A percentile compares a stretch with the other conserved stretches of the same genome.
phyloP scores from a whole-genome alignment of 768 basidiomycete genomes.

The Phlebiopsis gigantea region DNA sequence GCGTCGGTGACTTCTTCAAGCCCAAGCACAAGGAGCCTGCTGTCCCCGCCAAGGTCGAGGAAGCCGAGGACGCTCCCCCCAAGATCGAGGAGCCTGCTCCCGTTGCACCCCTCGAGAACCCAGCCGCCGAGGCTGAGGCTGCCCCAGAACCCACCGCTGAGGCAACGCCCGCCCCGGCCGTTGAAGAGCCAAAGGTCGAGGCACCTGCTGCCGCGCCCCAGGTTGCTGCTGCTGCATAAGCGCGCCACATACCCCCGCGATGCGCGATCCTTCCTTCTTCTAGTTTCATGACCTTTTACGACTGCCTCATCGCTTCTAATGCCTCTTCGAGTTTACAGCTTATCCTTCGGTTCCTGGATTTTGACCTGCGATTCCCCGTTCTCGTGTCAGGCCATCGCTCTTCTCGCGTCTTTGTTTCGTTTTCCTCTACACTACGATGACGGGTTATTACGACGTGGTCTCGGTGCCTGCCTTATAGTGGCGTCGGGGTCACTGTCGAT shows the following conservation, averaged over 20 bases:
- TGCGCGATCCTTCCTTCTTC: slow-evolving; percentile 33
- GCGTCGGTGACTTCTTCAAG: slow-evolving; percentile 82
- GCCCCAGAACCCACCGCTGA: slow-evolving; percentile 25
- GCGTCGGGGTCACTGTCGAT: slow-evolving; percentile 22
- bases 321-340: slow-evolving; percentile 16
- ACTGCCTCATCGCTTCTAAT: slow-evolving; percentile 20
- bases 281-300: slow-evolving; percentile 29
- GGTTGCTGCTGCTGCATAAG: slow-evolving; percentile 79
- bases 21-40: slow-evolving; percentile 62
- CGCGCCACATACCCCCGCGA: slow-evolving; percentile 27
- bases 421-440: slow-evolving; percentile 34
- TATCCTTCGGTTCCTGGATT: slow-evolving; percentile 17
- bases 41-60: slow-evolving; percentile 75
- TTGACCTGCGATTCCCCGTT: slow-evolving; percentile 26
- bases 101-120: slow-evolving; percentile 81
- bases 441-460: slow-evolving; percentile 37
- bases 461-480: neutral
- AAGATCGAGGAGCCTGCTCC: slow-evolving; percentile 80
- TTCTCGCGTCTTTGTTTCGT: slow-evolving; percentile 30
- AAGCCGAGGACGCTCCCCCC: slow-evolving; percentile 87
- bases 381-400: slow-evolving; percentile 25
- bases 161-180: slow-evolving; percentile 26
- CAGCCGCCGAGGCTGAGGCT: slow-evolving; percentile 37
- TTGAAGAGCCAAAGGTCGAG: slow-evolving; percentile 35
- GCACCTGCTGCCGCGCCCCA: slow-evolving; percentile 55